Evolutionary conservation across 495 filamentous ascomycete species (phyloP).

Genomic region (Aspergillus coremiiformis): DNA sequence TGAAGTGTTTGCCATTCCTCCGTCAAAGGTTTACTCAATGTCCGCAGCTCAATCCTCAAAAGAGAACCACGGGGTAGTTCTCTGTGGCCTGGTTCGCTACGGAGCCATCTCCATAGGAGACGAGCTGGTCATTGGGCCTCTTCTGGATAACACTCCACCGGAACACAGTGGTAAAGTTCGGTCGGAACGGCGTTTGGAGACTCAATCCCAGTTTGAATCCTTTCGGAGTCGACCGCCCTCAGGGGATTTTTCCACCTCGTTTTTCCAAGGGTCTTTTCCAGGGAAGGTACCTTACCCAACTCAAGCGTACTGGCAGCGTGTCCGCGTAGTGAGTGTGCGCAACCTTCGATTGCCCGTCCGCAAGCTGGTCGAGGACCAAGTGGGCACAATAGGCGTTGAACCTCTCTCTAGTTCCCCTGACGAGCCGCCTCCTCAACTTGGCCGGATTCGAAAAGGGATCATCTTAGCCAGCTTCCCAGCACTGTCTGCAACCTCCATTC

Average conservation of each 20-base stretch:
- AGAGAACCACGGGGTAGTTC: conserved; percentile 52
- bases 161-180: conserved; percentile 20
- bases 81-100: conserved; percentile 76
- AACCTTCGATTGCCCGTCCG: conserved; percentile 81
- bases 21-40: conserved; percentile 39
- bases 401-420: conserved; percentile 34
- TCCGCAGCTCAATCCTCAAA: conserved; percentile 30
- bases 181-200: conserved; percentile 11
- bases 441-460: conserved; percentile 74
- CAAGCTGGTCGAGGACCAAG: conserved; percentile 69
- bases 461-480: conserved; percentile 57
- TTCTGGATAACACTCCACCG: conserved; percentile 36
- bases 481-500: conserved; percentile 27
- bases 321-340: conserved; percentile 77
- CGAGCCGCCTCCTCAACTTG: conserved; percentile 21
- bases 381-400: conserved; percentile 80
- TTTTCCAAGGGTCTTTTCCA: conserved; percentile 20
- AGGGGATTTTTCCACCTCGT: conserved; percentile 29
- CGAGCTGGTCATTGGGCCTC: conserved; percentile 71
- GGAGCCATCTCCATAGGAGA: conserved; percentile 75
- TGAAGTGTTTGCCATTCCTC: conserved; percentile 63
- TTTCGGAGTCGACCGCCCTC: conserved; percentile 28
- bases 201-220: conserved; percentile 13
- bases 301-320: conserved; percentile 58
- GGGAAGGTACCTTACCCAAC: conserved; percentile 21